Conservation (phyloP, 2,329 filamentous ascomycete species). For the Exophiala bonariae region DNA sequence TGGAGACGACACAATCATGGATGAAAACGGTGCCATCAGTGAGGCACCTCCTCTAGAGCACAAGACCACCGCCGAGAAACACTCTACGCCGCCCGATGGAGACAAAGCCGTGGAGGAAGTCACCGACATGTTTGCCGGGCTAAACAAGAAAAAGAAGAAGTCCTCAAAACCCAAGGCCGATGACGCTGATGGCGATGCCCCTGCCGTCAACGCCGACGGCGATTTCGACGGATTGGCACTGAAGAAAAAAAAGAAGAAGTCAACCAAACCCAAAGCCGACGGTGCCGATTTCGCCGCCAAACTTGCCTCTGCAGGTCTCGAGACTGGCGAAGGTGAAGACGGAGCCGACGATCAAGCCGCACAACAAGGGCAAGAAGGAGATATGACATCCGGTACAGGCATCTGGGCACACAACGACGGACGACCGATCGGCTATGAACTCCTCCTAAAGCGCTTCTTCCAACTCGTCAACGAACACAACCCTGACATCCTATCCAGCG, state of each 20-base stretch:
- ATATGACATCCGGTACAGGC: conserved; percentile 83
- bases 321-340: conserved; percentile 54
- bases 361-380: conserved; percentile 55
- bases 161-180: conserved; percentile 55
- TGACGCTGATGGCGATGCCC: conserved; percentile 48
- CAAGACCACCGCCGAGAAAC: conserved; percentile 79
- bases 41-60: conserved; percentile 65
- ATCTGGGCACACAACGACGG: conserved; percentile 84
- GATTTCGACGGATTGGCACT: conserved; percentile 68
- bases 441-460: conserved; percentile 91
- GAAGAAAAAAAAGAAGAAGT: conserved; percentile 87
- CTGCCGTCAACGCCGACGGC: conserved; percentile 56
- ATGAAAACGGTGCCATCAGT: conserved; percentile 83
- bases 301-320: conserved; percentile 43
- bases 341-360: conserved; percentile 48
- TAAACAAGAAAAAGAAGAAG: conserved; percentile 76
- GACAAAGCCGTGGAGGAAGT: conserved; percentile 65
- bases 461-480: conserved; percentile 91
- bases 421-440: conserved; percentile 76
- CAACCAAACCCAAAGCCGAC: conserved; percentile 58
- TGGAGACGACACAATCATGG: conserved; percentile 82
- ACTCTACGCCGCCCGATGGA: conserved; percentile 47
- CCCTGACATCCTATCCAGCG: conserved; percentile 87
- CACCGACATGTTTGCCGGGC: conserved; percentile 65
- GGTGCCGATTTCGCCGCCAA: conserved; percentile 67